Base-by-base conservation (phyloP, 441 rosid species). In the Populus hybrid region DNA sequence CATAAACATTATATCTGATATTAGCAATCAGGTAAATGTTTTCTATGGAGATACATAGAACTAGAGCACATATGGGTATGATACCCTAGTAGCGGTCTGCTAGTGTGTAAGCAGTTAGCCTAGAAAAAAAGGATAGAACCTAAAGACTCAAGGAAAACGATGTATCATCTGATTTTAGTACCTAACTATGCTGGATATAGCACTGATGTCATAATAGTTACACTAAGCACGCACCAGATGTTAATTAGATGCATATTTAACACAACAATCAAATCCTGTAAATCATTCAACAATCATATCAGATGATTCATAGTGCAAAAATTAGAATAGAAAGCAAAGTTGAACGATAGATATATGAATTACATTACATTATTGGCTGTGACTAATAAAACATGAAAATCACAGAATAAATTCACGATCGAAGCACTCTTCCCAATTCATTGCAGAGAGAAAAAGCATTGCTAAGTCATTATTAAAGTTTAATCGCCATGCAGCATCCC, bases 1-100 rank as follows among this genome's bases (percentile, higher is more conserved):
- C 73, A 70, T n/a, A 40, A 36, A 70, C 42, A 70, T 70, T 38
- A 70, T 70, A 70, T 21, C 28, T 70, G 28, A 21, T 70, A 70
- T 70, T 40, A 70, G 73, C 57, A 70, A 42, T 70, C 57, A 23
- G 73, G 57, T 40, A 36, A 70, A 70, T 40, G 73, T 23, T 70
- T 40, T 23, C 26, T 63, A 70, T 40, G 73, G 73, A 70, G 50
- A 70, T 5, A 3, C 59, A 70, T 23, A 12, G 53, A 70, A 70
- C 73, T 70, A 70, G 14, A 70, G 73, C 24, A 36, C 73, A 70
- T 23, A 69, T 10, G 73, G 18, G 59, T 4, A 12, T n/a, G 12
- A 10, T 70, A 70, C 59, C 5, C 70, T 67, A 20, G 70, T 30
- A 67, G n/a, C 4, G 40, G n/a, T 12, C 73, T 40, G 42, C 42